Percentiles rank a stretch among this genome's conserved stretches.
Evolutionary conservation across 106 monocot genomes (phyloP).

Genomic region (Phalaenopsis aphrodite): DNA sequence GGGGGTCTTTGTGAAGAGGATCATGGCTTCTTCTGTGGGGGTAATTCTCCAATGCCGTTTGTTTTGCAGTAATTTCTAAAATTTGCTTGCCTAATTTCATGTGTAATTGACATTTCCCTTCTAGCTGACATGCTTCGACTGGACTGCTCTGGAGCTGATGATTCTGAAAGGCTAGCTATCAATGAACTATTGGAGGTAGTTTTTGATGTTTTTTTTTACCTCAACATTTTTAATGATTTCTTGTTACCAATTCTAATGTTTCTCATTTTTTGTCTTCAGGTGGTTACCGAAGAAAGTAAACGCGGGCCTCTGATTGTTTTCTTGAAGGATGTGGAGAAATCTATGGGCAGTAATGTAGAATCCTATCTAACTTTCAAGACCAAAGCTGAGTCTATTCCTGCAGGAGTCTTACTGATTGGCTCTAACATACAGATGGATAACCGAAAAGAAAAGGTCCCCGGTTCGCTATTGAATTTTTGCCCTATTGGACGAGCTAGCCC

Average conservation of each 20-base stretch:
- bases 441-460: conserved; percentile 71
- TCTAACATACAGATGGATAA: conserved; percentile 81
- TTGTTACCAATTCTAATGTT: background rate
- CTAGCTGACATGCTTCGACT: conserved; percentile 48
- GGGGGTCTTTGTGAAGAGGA: conserved; percentile 94
- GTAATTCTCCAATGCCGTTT: conserved; percentile 25
- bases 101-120: background rate
- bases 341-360: conserved; percentile 55
- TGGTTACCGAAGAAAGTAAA: conserved; percentile 75
- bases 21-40: conserved; percentile 91
- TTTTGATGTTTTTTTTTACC: background rate
- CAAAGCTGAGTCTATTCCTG: conserved; percentile 56
- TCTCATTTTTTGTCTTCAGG: conserved; percentile 24
- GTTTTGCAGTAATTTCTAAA: background rate
- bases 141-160: conserved; percentile 47
- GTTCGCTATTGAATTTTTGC: background rate
- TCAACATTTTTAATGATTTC: background rate
- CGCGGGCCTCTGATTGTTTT: conserved; percentile 72
- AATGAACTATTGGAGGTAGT: conserved; percentile 54
- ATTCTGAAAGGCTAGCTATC: conserved; percentile 50
- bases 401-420: conserved; percentile 76
- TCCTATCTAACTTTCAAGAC: conserved; percentile 53
- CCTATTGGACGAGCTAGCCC: background rate
- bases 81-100: background rate
- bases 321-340: conserved; percentile 90